Base-by-base conservation (phyloP, 2,329 filamentous ascomycete species). In the Neofusicoccum parvum region DNA sequence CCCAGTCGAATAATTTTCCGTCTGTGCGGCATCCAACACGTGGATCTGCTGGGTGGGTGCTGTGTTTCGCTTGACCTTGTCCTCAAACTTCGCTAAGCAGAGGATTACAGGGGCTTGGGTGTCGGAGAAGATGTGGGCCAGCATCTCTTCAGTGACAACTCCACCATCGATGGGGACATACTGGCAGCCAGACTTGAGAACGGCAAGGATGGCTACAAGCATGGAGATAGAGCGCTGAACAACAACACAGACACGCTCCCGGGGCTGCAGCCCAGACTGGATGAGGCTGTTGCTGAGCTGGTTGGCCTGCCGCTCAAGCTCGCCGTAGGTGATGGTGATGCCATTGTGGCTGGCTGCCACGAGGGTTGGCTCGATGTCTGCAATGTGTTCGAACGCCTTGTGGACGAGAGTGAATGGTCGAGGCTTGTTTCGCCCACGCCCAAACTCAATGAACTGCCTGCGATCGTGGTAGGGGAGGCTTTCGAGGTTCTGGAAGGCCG, bases 81-180 rank as follows among this genome's bases (percentile, higher is more conserved):
- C 62, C 59, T 73, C 69, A 53, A 75, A 78, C 37, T 69, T 72
- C 48, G 68, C 72, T 49, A 86, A 72, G 69, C 84, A 87, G 5
- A 87, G 72, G 15, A 85, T 76, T 34, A 83, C 76, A 4, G 73
- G 71, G 6, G 80, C 77, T 12, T 74, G 73, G 2, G 83, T 81
- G 68, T 87, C 79, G 32, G 76, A 72, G 53, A 87, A 76, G 32
- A 86, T 84, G 65, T 83, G 81, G 27, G 75, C 74, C 32, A 88
- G 23, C 54, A 59, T 59, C 54, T 59, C 39, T 12, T 59, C 39
- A 10, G 54, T 59, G 37, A 59, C 54, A 12, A 59, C 41, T 2
- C 54, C 54, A 17, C 54, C 54, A 11, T 45, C 54, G 14, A 59
- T 59, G 20, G 54, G 54, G 23, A 59, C 39, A 14, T 59, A 59